Evolutionary conservation across 805 yeast species (phyloP).

Genomic region (Wickerhamomyces rabaulensis): DNA sequence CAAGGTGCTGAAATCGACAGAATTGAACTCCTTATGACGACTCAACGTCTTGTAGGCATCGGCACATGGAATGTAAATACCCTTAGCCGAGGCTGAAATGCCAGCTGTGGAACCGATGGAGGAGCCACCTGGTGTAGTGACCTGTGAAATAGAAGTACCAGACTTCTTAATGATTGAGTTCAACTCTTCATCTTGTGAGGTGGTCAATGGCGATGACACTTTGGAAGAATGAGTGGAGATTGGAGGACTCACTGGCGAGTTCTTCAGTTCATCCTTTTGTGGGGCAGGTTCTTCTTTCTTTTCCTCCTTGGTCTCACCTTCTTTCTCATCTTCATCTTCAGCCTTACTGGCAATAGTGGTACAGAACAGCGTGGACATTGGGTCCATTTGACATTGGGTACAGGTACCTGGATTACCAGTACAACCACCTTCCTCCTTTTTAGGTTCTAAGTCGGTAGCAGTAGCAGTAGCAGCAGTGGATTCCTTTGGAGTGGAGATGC

Average conservation of each 20-base stretch:
- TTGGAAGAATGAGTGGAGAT: slow-evolving; percentile 21
- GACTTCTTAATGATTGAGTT: slow-evolving; percentile 16
- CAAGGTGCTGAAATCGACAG: slow-evolving; percentile 67
- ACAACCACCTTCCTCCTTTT: slow-evolving; percentile 38
- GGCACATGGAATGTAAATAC: slow-evolving; percentile 75
- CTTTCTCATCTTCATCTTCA: slow-evolving; percentile 11
- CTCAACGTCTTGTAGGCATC: slow-evolving; percentile 87
- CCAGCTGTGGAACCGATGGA: neutral
- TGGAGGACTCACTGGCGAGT: slow-evolving; percentile 26
- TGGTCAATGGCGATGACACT: slow-evolving; percentile 22
- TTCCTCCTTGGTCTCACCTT: neutral
- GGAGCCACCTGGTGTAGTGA: slow-evolving; percentile 2
- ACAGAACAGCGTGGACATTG: slow-evolving; percentile 85
- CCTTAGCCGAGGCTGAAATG: slow-evolving; percentile 18
- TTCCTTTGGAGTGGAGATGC: slow-evolving; percentile 20
- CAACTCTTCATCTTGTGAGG: slow-evolving; percentile 19
- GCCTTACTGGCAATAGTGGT: slow-evolving; percentile 66
- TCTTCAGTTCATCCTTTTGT: slow-evolving; percentile 5
- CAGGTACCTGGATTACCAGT: slow-evolving; percentile 90
- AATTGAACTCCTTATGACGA: slow-evolving; percentile 70
- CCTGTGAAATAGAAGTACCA: slow-evolving; percentile 5
- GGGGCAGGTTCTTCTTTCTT: slow-evolving; percentile 4
- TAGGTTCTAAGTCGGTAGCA: slow-evolving; percentile 1
- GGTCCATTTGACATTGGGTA: slow-evolving; percentile 75
- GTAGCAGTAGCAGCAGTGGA: slow-evolving; percentile 2